Evolutionary conservation across 2,329 filamentous ascomycete species (phyloP).

Genomic region (Penicillium sp.): DNA sequence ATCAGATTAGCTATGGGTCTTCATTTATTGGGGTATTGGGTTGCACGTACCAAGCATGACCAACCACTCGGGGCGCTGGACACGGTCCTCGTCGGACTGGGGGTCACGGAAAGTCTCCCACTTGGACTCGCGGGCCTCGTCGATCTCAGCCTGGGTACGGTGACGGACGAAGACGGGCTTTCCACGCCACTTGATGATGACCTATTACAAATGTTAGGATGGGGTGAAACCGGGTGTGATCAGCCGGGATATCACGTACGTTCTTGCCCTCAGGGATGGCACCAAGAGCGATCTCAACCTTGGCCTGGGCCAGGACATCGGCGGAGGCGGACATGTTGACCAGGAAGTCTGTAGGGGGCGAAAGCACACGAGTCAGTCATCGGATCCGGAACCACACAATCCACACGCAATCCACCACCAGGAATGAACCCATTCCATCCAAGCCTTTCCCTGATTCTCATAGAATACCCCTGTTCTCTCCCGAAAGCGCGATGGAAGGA

Average conservation of each 20-base stretch:
- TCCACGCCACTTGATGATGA: slow-evolving; percentile 99
- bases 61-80: slow-evolving; percentile 98
- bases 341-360: slow-evolving; percentile 75
- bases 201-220: slow-evolving; percentile 50
- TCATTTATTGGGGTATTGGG: slow-evolving; percentile 36
- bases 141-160: slow-evolving; percentile 89
- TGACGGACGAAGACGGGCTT: slow-evolving; percentile 99
- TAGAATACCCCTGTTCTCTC: not conserved
- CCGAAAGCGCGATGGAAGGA: not conserved
- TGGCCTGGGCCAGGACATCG: slow-evolving; percentile 97
- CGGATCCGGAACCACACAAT: not conserved
- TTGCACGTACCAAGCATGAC: slow-evolving; percentile 99
- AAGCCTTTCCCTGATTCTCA: slow-evolving; percentile 6
- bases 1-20: not conserved
- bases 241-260: slow-evolving; percentile 59
- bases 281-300: slow-evolving; percentile 94
- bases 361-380: slow-evolving; percentile 27
- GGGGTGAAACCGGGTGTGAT: not conserved
- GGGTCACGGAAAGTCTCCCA: slow-evolving; percentile 85
- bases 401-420: not conserved
- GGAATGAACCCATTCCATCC: not conserved
- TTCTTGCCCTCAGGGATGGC: slow-evolving; percentile 99
- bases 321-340: slow-evolving; percentile 99
- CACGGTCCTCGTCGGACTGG: slow-evolving; percentile 85
- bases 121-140: slow-evolving; percentile 87